These are phyloP conservation scores for Mediolabrus comicus DNA, from an alignment of 108 stramenopile genomes.

Conservation along the genomic window DNA sequence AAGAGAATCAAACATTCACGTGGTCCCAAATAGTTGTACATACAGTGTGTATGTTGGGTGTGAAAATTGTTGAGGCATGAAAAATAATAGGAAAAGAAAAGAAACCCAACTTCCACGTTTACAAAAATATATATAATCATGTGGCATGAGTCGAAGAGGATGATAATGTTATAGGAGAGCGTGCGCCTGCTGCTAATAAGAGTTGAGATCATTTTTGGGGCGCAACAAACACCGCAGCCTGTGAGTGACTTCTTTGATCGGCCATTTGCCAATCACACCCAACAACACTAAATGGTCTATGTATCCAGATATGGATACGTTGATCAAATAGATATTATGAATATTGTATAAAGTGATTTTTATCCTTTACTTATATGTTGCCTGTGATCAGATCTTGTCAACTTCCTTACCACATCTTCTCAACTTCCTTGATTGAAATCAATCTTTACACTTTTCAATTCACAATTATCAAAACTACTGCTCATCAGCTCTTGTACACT, in stretches of 20 bases:
- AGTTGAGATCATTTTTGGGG: neutral
- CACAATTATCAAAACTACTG: slow-evolving; percentile 41
- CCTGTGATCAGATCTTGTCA: neutral
- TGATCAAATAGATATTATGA: neutral
- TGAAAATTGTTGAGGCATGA: neutral
- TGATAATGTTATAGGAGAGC: too few relatives aligned
- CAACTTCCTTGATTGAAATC: slow-evolving; percentile 12
- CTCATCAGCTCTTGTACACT: slow-evolving; percentile 37
- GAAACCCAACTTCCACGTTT: too few relatives aligned
- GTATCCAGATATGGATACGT: neutral
- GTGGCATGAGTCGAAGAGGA: neutral
- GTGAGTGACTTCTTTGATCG: neutral
- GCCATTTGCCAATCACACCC: slow-evolving; percentile 1
- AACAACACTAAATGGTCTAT: neutral
- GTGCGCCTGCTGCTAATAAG: neutral
- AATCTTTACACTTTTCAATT: slow-evolving; percentile 35
- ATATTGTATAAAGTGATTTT: slow-evolving; percentile 1
- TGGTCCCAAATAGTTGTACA: too few relatives aligned
- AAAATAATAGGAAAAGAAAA: too few relatives aligned
- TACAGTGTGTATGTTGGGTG: too few relatives aligned
- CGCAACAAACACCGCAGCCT: neutral
- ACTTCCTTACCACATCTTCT: neutral
- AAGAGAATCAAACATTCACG: too few relatives aligned
- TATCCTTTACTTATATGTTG: neutral
- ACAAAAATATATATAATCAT: neutral